Conservation (phyloP, 116 monocot genomes). For the Posidonia oceanica region DNA sequence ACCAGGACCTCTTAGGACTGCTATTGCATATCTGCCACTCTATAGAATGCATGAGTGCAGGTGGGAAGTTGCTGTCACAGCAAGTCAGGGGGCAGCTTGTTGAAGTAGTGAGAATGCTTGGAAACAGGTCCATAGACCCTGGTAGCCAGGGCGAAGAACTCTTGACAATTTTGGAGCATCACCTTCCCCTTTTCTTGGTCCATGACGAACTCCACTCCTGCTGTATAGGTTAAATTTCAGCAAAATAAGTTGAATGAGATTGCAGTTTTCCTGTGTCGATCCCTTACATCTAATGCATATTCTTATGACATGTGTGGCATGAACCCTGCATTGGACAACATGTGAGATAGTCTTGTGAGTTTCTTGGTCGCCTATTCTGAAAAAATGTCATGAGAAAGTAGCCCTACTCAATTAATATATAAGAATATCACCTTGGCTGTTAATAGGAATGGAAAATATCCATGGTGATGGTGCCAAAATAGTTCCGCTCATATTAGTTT, state of each 20-base stretch:
- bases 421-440: background rate
- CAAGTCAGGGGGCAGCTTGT: slow-evolving; percentile 65
- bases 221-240: slow-evolving; percentile 2
- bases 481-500: too few relatives aligned
- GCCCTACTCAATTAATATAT: background rate
- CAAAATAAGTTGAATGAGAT: slow-evolving; percentile 1
- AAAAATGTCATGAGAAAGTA: too few relatives aligned
- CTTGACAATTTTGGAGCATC: slow-evolving; percentile 57
- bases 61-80: slow-evolving; percentile 55
- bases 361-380: background rate
- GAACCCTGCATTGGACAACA: background rate
- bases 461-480: too few relatives aligned
- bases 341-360: background rate
- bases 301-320: slow-evolving; percentile 6
- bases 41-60: slow-evolving; percentile 54
- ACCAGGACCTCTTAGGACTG: slow-evolving; percentile 43
- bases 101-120: slow-evolving; percentile 53
- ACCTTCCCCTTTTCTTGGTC: slow-evolving; percentile 47
- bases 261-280: background rate
- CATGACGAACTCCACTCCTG: background rate
- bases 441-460: background rate
- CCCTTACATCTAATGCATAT: slow-evolving; percentile 3
- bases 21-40: slow-evolving; percentile 70
- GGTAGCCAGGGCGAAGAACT: slow-evolving; percentile 39
- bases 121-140: slow-evolving; percentile 17